Conservation (phyloP, 306 rosid genomes). For the Styphnolobium japonicum region DNA sequence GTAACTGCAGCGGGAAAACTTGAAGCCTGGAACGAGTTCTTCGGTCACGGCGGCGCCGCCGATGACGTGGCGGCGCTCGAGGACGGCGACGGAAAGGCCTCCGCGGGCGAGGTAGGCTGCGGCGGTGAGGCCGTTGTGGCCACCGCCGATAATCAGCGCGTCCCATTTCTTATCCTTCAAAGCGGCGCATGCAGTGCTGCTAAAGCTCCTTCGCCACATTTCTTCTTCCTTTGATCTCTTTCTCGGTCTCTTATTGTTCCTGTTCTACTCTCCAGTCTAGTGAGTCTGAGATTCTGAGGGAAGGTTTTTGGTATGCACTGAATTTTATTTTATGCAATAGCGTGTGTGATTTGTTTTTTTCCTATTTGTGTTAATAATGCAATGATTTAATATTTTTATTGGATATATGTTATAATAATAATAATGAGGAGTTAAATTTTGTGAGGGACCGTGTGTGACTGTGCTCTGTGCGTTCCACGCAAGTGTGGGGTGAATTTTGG, state of each 20-base stretch:
- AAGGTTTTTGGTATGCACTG: too few species aligned
- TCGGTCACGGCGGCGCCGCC: conserved; percentile 96
- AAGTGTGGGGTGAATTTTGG: too few species aligned
- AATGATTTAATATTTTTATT: too few species aligned
- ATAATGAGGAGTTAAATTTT: too few species aligned
- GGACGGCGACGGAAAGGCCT: conserved; percentile 90
- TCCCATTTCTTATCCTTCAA: conserved; percentile 81
- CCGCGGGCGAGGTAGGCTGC: conserved; percentile 92
- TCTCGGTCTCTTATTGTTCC: not conserved
- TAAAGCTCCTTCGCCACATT: conserved; percentile 79
- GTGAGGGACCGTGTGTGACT: too few species aligned
- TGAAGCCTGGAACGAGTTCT: conserved; percentile 82
- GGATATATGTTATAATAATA: too few species aligned
- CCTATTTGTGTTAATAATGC: too few species aligned
- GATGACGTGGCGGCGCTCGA: conserved; percentile 83
- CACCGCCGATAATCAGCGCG: conserved; percentile 84
- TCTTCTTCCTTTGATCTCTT: not conserved
- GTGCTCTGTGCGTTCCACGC: too few species aligned
- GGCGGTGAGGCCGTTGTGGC: conserved; percentile 91
- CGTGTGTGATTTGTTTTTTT: too few species aligned
- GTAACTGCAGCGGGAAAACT: conserved; percentile 93
- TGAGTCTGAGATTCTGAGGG: too few species aligned
- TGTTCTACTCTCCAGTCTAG: too few species aligned
- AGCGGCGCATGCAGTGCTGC: conserved; percentile 24
- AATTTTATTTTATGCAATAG: too few species aligned